Evolutionary conservation across 2,329 filamentous ascomycete genomes (phyloP).

Genomic region (Aspergillus amoenus): DNA sequence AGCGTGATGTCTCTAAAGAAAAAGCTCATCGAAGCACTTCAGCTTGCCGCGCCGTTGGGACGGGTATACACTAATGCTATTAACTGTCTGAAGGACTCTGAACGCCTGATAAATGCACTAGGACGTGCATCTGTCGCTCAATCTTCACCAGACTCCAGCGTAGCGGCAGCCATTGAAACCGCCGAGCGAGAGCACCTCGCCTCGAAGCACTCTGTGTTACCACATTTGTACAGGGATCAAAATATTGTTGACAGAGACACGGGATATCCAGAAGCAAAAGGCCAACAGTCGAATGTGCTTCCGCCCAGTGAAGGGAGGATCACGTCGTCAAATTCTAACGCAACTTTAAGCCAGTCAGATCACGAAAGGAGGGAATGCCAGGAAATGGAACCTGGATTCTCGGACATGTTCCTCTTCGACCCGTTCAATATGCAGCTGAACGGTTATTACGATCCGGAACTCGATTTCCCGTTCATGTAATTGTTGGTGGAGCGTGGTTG

Average conservation of each 20-base stretch:
- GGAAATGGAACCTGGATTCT: background rate
- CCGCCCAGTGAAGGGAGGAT: background rate
- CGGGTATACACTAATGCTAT: background rate
- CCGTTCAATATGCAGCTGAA: slow-evolving; percentile 7
- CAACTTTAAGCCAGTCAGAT: background rate
- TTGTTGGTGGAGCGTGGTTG: background rate
- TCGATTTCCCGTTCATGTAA: background rate
- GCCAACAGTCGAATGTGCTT: background rate
- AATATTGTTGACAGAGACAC: background rate
- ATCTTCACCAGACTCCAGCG: background rate
- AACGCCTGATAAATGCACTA: background rate
- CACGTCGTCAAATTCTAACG: background rate
- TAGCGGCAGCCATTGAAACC: background rate
- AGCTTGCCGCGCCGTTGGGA: background rate
- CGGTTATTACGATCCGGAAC: background rate
- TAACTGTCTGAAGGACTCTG: background rate
- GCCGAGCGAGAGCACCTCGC: background rate
- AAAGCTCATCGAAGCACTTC: background rate
- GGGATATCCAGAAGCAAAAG: background rate
- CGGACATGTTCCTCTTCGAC: slow-evolving; percentile 1
- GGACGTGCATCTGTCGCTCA: background rate
- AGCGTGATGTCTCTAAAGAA: background rate
- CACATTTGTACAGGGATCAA: background rate
- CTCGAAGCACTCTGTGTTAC: background rate
- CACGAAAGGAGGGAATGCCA: background rate